A percentile compares a stretch with the other conserved stretches of the same genome.
Evolutionary conservation across 257 asterid genomes (phyloP).

Genomic region (Ballota nigra): DNA sequence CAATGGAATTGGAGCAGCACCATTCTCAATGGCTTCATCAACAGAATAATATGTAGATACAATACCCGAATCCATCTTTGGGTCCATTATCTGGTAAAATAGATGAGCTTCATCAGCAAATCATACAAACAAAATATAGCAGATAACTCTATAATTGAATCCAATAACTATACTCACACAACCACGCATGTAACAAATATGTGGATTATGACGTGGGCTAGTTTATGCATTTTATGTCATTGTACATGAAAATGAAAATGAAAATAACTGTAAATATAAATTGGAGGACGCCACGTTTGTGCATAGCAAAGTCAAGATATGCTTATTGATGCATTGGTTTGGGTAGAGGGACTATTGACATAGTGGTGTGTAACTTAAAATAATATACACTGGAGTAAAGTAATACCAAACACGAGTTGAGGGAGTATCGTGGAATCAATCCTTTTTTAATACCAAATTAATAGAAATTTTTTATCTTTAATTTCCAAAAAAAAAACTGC

Average conservation of each 20-base stretch:
- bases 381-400: not conserved
- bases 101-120: slow-evolving; percentile 26
- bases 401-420: not conserved
- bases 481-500: not conserved
- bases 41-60: slow-evolving; percentile 86
- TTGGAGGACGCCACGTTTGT: slow-evolving; percentile 3
- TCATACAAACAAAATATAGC: slow-evolving; percentile 13
- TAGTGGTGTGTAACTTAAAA: not conserved
- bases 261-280: not conserved
- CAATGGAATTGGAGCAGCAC: slow-evolving; percentile 97
- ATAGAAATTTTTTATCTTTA: not conserved
- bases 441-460: not conserved
- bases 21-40: slow-evolving; percentile 95
- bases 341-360: not conserved
- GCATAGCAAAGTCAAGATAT: slow-evolving; percentile 5
- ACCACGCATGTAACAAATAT: not conserved
- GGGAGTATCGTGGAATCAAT: not conserved
- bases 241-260: not conserved
- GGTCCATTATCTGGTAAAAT: slow-evolving; percentile 88
- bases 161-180: not conserved
- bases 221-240: not conserved
- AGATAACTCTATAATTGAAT: slow-evolving; percentile 13
- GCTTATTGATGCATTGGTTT: not conserved
- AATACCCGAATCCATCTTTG: slow-evolving; percentile 99
- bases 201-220: slow-evolving; percentile 2